Evolutionary conservation across 495 filamentous ascomycete species (phyloP), one percentile per base, ranked within the genome.

Genomic region (Lophiotrema nucula): DNA sequence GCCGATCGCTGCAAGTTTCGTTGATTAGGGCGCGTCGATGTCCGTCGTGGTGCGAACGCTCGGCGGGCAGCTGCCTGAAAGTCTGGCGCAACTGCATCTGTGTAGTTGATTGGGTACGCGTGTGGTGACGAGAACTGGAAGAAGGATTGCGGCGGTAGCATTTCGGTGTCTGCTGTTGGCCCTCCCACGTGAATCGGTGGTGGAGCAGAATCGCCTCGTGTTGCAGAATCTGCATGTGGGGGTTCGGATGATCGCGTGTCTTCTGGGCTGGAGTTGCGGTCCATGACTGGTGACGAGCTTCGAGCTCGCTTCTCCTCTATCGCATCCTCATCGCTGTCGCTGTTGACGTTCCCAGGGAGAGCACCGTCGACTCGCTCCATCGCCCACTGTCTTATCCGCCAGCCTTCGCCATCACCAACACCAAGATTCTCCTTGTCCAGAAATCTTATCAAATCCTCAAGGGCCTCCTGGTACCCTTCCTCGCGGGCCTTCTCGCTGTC

Each of bases 391-490:
- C 91, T 78, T 23, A 97, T 81, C 59, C 74, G 79, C 83, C 84
- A 89, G 3, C 87, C 90, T 67, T 93, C 90, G 28, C 89, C 88
- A 68, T 91, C 87, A 24, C 77, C 79, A 16, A 90, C 64, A 13
- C 88, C 89, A 33, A 95, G 78, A 59, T 88, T 82, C 67, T 90
- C 84, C 62, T 81, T 83, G 64, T 97, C 90, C 24, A 97, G 77
- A 63, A 96, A 96, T 13, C 79, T 70, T 2, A 97, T 71, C 3
- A 99, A 73, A 57, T 97, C 93, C 50, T 97, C 91, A 43, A 99
- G 77, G 23, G 91, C 95, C 57, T 97, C 91, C 67, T 96, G 91
- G 65, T 97, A 97, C 4, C 95, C 95, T 35, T 88, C 83, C 10
- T 80, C 74, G 21, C 85, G 83, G 16, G 90, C 80, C 58, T 86